These are phyloP conservation scores for Ailanthus altissimus DNA, from an alignment of 345 rosid species.

Conservation along the genomic window DNA sequence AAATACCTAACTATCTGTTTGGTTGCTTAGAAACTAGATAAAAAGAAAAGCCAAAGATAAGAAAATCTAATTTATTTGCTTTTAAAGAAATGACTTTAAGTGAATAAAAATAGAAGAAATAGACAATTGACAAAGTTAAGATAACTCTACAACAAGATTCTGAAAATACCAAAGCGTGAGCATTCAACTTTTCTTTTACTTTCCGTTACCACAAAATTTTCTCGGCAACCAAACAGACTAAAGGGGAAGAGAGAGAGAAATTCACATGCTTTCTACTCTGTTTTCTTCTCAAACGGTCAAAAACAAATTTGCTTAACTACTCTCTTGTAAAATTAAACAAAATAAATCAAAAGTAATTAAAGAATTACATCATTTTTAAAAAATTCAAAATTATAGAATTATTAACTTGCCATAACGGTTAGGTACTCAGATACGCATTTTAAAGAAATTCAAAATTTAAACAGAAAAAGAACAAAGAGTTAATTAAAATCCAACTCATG, in stretches of 20 bases:
- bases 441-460: constrained; percentile 18
- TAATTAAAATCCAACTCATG: constrained; percentile 18
- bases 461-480: constrained; percentile 24
- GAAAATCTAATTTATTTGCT: background rate
- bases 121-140: too few relatives aligned
- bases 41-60: background rate
- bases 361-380: constrained; percentile 18
- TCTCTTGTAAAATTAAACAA: background rate
- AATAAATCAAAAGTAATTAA: background rate
- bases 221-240: constrained; percentile 34
- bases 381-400: constrained; percentile 26
- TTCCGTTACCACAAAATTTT: constrained; percentile 25
- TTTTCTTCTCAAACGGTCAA: constrained; percentile 34
- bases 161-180: background rate
- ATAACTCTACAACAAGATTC: too few relatives aligned
- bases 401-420: constrained; percentile 43
- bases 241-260: background rate
- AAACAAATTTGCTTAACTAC: background rate
- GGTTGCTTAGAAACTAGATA: background rate
- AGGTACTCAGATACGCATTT: constrained; percentile 4
- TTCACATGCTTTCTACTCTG: constrained; percentile 16
- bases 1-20: background rate
- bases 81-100: background rate
- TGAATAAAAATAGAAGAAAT: background rate
- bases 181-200: background rate